Evolutionary conservation across 345 rosid species (phyloP), one percentile per base, ranked within the genome.

Genomic region (Combretum micranthum): DNA sequence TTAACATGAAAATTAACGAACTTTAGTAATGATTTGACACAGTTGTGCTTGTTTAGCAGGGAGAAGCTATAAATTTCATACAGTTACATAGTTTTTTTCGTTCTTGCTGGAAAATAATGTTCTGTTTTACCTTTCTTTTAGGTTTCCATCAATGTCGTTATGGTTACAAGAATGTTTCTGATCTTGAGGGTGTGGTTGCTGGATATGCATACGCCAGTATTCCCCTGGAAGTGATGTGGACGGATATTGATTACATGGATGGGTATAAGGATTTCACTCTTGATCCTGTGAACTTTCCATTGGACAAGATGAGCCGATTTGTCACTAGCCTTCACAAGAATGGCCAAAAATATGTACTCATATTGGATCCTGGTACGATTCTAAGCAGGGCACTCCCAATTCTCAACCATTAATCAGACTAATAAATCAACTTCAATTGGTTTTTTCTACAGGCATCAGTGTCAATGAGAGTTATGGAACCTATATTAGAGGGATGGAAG

Each of bases 201-300:
- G 83, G 85, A 17, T 84, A 87, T 72, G 85, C 84, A 50, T 77
- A 80, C 60, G 83, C 91, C 47, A 47, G 59, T 6, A 87, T 87
- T 50, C 89, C 89, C 12, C 84, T 87, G 10, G 96, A 87, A 53
- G 92, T 84, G 13, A 84, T 87, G 72, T 87, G 92, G 96, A 79
- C 84, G 0, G 96, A 87, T 54, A 87, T 87, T 37, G 96, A 87
- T 61, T 68, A 87, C 82, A 87, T 84, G 96, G 92, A 83, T 37
- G 80, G 45, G 2, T 83, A 55, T 45, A 81, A 83, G 79, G 89
- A 77, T 61, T 87, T 87, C 68, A 84, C 96, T 37, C 79, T 87
- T 50, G 80, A 84, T 45, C 89, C 92, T 0, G 43, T 77, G 17
- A 80, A 84, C 64, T 87, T 82, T 65, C 96, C 92, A 0, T 61